These are phyloP conservation scores for Cynanchum wilfordii DNA, from an alignment of 257 asterid species.

Conservation along the genomic window DNA sequence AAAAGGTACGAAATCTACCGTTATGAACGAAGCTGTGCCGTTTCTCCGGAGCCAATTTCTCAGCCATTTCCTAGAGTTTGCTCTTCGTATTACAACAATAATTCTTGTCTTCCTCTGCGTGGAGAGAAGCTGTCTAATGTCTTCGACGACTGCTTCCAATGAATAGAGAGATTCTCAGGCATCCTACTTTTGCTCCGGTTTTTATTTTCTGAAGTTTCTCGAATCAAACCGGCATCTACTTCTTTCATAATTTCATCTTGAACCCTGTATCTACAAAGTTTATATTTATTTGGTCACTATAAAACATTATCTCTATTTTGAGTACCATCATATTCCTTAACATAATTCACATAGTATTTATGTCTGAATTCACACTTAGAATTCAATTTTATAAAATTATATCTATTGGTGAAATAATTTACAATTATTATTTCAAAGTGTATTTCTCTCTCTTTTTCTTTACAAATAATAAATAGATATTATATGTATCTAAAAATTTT, in stretches of 20 bases:
- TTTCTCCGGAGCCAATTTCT: constrained; percentile 76
- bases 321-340: too few relatives aligned
- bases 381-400: too few relatives aligned
- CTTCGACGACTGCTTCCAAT: neutral
- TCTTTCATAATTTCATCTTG: neutral
- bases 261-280: neutral
- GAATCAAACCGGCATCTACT: neutral
- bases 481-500: neutral
- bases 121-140: neutral
- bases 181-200: neutral
- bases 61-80: constrained; percentile 49
- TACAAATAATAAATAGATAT: too few relatives aligned
- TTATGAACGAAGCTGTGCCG: constrained; percentile 65
- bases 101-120: neutral
- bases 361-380: too few relatives aligned
- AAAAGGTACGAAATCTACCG: constrained; percentile 30
- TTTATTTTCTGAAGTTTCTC: neutral
- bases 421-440: too few relatives aligned
- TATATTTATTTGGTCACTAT: neutral
- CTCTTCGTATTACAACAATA: neutral
- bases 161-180: neutral
- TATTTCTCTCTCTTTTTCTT: too few relatives aligned
- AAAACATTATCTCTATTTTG: neutral
- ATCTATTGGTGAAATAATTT: too few relatives aligned
- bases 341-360: neutral